These are phyloP conservation scores for Coemansia asiatica DNA, from an alignment of 192 early-diverging fungal genomes.

Conservation along the genomic window DNA sequence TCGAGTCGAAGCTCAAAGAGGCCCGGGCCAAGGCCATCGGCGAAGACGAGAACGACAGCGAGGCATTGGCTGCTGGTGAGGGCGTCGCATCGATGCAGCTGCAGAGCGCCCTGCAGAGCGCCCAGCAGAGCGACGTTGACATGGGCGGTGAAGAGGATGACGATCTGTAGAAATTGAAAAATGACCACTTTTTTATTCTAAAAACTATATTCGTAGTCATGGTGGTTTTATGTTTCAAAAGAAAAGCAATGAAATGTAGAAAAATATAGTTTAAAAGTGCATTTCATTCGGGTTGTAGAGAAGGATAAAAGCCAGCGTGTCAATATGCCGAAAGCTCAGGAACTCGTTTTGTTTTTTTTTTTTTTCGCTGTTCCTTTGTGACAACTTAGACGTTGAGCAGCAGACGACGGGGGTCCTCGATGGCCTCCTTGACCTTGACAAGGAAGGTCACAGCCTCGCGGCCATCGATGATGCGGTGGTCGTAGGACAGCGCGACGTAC, in stretches of 20 bases:
- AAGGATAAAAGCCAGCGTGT: no score
- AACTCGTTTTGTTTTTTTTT: no score
- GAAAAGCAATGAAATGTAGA: background rate
- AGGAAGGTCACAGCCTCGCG: constrained; percentile 99
- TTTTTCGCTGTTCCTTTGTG: no score
- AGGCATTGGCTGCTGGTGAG: constrained; percentile 3
- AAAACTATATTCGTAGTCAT: background rate
- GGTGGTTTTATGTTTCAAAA: no score
- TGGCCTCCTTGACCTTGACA: constrained; percentile 92
- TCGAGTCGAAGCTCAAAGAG: constrained; percentile 75
- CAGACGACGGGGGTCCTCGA: constrained; percentile 94
- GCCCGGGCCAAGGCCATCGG: constrained; percentile 66
- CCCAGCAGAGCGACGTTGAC: constrained; percentile 13
- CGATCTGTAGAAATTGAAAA: background rate
- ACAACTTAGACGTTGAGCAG: constrained; percentile 81
- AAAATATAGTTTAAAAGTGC: background rate
- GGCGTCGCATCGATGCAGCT: background rate
- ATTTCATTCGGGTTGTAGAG: background rate
- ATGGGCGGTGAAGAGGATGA: constrained; percentile 9
- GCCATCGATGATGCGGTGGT: constrained; percentile 98
- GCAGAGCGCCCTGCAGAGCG: constrained; percentile 15
- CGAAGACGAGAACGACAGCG: constrained; percentile 58
- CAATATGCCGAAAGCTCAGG: no score
- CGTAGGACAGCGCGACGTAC: constrained; percentile 98
- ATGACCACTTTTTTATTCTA: background rate